A percentile compares a stretch with the other conserved stretches of the same genome.
phyloP scores from a whole-genome alignment of 73 alveolate species.

The Effrenium voratum region DNA sequence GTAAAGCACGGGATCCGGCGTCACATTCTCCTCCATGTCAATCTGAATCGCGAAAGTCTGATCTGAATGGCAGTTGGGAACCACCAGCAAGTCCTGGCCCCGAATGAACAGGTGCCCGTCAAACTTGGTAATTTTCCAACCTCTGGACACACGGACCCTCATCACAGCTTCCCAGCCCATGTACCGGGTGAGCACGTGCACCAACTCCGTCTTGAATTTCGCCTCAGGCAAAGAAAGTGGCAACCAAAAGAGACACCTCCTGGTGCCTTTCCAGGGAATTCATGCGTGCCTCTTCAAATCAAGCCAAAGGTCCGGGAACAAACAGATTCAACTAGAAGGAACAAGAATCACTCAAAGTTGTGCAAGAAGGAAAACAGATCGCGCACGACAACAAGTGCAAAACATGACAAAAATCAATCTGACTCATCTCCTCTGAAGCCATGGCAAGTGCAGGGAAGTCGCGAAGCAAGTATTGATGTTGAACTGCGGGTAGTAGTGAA shows the following conservation, averaged over 20 bases:
- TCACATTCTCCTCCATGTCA: constrained; percentile 82
- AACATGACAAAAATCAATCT: too few relatives aligned
- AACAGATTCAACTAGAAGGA: too few relatives aligned
- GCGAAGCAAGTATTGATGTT: constrained; percentile 80
- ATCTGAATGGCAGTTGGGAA: constrained; percentile 91
- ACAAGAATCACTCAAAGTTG: too few relatives aligned
- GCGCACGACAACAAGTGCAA: too few relatives aligned
- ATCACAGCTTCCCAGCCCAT: constrained; percentile 98
- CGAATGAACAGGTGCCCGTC: constrained; percentile 90
- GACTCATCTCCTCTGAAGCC: too few relatives aligned
- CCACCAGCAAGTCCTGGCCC: constrained; percentile 84
- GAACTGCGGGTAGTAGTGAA: constrained; percentile 96
- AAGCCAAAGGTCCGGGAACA: too few relatives aligned
- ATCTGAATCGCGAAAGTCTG: constrained; percentile 85
- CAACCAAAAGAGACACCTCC: too few relatives aligned
- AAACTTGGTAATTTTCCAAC: constrained; percentile 94
- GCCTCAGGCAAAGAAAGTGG: constrained; percentile 75
- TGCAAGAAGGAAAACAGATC: too few relatives aligned
- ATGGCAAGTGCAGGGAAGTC: background rate
- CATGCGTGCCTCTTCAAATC: too few relatives aligned
- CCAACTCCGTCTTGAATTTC: constrained; percentile 96
- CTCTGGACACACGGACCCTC: constrained; percentile 97
- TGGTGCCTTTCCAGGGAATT: too few relatives aligned
- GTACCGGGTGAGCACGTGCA: constrained; percentile 96
- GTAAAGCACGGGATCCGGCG: constrained; percentile 95